Percentiles rank a stretch among this genome's conserved stretches.
These are phyloP conservation scores for Pythium biforme DNA, from an alignment of 352 stramenopile species.

Conservation along the genomic window DNA sequence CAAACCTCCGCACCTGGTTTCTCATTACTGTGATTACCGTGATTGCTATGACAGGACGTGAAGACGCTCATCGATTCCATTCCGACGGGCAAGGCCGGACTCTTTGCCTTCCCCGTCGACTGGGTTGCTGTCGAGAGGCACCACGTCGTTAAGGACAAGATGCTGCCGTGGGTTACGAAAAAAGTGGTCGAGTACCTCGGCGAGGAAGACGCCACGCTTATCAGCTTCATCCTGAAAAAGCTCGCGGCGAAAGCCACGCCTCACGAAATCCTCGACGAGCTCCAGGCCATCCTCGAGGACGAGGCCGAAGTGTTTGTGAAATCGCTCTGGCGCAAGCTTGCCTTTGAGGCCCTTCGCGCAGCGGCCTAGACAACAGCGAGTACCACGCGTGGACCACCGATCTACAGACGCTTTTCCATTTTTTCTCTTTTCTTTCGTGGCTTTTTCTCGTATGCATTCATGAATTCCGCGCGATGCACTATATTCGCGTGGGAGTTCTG, in stretches of 20 bases:
- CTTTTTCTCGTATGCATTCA: background rate
- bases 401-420: conserved; percentile 12
- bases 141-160: conserved; percentile 38
- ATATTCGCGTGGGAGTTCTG: background rate
- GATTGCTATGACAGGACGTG: conserved; percentile 24
- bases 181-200: conserved; percentile 56
- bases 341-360: conserved; percentile 42
- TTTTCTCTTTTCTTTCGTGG: background rate
- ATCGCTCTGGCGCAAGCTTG: conserved; percentile 52
- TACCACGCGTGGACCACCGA: background rate
- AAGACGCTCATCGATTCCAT: conserved; percentile 47
- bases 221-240: conserved; percentile 46
- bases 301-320: conserved; percentile 55
- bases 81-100: conserved; percentile 33
- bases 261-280: conserved; percentile 35
- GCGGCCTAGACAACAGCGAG: conserved; percentile 5
- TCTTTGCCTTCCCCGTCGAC: conserved; percentile 44
- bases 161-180: conserved; percentile 44
- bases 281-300: conserved; percentile 43
- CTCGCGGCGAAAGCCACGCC: conserved; percentile 28
- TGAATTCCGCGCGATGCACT: background rate
- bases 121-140: conserved; percentile 36
- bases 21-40: background rate
- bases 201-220: conserved; percentile 45
- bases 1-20: too few relatives aligned